Evolutionary conservation across 352 stramenopile genomes (phyloP), one percentile per base, ranked within the genome.

Genomic region (Thalassiosira oceanica): DNA sequence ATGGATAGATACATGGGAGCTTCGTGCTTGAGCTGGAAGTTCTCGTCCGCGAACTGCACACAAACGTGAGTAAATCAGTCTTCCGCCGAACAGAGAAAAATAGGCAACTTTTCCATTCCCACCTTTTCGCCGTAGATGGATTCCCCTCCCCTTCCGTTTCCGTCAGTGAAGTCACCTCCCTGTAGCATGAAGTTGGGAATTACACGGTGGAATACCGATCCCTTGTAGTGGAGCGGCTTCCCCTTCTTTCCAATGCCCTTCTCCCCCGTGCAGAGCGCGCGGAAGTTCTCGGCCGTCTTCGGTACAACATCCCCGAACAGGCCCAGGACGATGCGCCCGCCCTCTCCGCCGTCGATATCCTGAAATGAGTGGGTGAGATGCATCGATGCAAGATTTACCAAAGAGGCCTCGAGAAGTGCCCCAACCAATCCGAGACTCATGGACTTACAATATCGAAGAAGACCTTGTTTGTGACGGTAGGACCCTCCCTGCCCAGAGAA

Each of bases 201-300:
- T 35, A 98, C 89, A 31, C 96, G 91, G 68, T 99, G 96, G 85
- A 99, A 98, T 8, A 76, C 86, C 21, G 88, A 97, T 75, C 96
- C 95, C 81, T 98, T 98, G 91, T 97, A 99, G 80, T 96, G 92
- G 37, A 97, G 84, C 60, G 93, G 94, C 8, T 94, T 94, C 70
- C 97, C 95, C 1, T 6, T 60, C 49, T 13, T 48, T 31, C 11
- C 21, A 11, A 10, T 26, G n/a, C 11, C 1, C 13, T 5, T 21
- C 13, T 98, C 94, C 71, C 95, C 97, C 51, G 96, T 99, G 88
- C 95, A 99, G 4, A 99, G 86, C 61, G 93, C 92, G 36, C 93
- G 89, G 80, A 99, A 99, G 85, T 99, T 99, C 78, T 98, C 95
- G 20, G 94, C 95, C 6, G 97, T 99, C 84, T 97, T 97, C 33